A percentile compares a stretch with the other conserved stretches of the same genome.
Evolutionary conservation across 1,284 basidiomycete species (phyloP).

Genomic region (Neotropicomus parvogracilis): DNA sequence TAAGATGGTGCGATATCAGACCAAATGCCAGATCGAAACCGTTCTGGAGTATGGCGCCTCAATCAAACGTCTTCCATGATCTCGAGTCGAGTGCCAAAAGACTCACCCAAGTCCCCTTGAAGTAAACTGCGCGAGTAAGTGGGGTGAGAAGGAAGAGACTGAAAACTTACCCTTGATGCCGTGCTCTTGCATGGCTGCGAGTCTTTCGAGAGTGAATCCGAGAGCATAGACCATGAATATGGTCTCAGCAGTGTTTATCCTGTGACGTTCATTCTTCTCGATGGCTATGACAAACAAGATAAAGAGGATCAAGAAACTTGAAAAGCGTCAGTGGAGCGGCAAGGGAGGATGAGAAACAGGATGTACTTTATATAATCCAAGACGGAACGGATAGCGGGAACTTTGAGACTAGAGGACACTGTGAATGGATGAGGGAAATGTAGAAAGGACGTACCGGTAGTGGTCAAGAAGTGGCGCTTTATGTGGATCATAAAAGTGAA

Average conservation of each 20-base stretch:
- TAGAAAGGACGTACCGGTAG: constrained; percentile 58
- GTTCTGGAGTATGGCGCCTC: constrained; percentile 49
- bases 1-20: constrained; percentile 29
- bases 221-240: constrained; percentile 82
- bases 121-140: constrained; percentile 56
- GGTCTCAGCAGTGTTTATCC: constrained; percentile 62
- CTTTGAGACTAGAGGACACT: constrained; percentile 68
- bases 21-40: constrained; percentile 89
- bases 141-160: neutral
- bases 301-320: constrained; percentile 81
- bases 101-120: constrained; percentile 77
- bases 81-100: constrained; percentile 10
- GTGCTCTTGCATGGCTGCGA: constrained; percentile 93
- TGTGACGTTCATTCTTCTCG: constrained; percentile 62
- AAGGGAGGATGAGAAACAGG: constrained; percentile 31
- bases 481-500: constrained; percentile 93
- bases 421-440: neutral
- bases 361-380: constrained; percentile 81
- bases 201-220: constrained; percentile 87
- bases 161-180: constrained; percentile 66
- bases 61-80: constrained; percentile 23
- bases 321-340: constrained; percentile 52
- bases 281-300: constrained; percentile 80
- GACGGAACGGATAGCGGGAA: constrained; percentile 85
- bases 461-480: constrained; percentile 91